Evolutionary conservation across 441 rosid genomes (phyloP).

Genomic region (Populus hybrid): DNA sequence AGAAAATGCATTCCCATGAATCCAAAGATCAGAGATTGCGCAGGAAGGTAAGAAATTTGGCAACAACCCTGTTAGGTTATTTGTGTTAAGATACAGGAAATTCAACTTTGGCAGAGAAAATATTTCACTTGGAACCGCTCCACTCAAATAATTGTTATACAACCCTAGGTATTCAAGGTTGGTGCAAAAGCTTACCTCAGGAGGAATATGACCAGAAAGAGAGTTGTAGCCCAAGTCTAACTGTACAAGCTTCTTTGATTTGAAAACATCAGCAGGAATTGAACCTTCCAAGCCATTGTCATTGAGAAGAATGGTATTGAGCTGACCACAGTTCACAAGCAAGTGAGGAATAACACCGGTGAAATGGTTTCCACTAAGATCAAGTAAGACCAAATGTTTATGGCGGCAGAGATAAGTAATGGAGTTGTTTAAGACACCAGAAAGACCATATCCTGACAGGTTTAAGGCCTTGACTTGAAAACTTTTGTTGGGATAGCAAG

Average conservation of each 20-base stretch:
- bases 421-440: conserved; percentile 26
- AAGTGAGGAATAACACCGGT: conserved; percentile 29
- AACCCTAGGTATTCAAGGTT: conserved; percentile 36
- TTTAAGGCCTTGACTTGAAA: conserved; percentile 33
- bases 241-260: conserved; percentile 20
- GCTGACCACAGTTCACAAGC: conserved; percentile 32
- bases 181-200: conserved; percentile 32
- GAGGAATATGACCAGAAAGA: conserved; percentile 33
- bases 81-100: conserved; percentile 29
- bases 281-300: conserved; percentile 28
- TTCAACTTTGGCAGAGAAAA: conserved; percentile 29
- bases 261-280: conserved; percentile 31
- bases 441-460: conserved; percentile 33
- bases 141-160: conserved; percentile 31
- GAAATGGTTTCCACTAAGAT: conserved; percentile 41
- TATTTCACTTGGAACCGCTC: conserved; percentile 29
- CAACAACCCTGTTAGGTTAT: conserved; percentile 30
- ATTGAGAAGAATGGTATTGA: conserved; percentile 28
- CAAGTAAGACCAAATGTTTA: conserved; percentile 24
- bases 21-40: conserved; percentile 27
- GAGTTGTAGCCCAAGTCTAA: conserved; percentile 31
- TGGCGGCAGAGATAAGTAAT: conserved; percentile 31
- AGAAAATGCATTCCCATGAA: conserved; percentile 30
- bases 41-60: conserved; percentile 26
- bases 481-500: conserved; percentile 27